Evolutionary conservation across 176 grass and related monocot genomes (phyloP).

Genomic region (Bonia amplexicaulis): DNA sequence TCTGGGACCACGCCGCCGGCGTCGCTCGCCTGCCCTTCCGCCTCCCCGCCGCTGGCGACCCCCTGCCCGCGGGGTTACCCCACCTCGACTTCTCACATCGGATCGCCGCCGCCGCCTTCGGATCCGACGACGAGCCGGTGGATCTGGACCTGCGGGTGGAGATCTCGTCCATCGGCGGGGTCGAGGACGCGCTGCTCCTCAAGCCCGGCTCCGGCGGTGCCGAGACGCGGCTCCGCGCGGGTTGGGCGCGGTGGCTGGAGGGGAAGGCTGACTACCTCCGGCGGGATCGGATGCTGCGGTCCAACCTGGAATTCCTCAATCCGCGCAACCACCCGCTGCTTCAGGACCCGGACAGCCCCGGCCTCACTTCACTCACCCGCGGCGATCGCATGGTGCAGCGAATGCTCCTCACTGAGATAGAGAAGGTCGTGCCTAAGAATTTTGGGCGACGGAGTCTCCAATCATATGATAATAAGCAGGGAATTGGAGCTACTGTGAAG

Average conservation of each 20-base stretch:
- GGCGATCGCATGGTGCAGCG: constrained; percentile 72
- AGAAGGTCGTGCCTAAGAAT: constrained; percentile 41
- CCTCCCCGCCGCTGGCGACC: constrained; percentile 24
- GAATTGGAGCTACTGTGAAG: constrained; percentile 1
- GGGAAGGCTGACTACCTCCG: constrained; percentile 84
- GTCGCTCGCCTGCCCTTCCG: constrained; percentile 80
- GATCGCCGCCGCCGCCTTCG: constrained; percentile 46
- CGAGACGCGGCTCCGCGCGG: constrained; percentile 61
- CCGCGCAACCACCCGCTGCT: constrained; percentile 93
- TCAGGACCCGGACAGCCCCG: constrained; percentile 82
- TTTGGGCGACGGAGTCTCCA: constrained; percentile 41
- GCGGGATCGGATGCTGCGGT: constrained; percentile 80
- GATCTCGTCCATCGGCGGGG: constrained; percentile 58
- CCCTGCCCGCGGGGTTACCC: constrained; percentile 10
- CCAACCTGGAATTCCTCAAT: constrained; percentile 77
- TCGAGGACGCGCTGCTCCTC: constrained; percentile 84
- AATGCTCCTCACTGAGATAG: constrained; percentile 52
- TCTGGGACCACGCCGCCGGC: constrained; percentile 80
- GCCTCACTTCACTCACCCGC: constrained; percentile 56
- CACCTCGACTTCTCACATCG: constrained; percentile 2
- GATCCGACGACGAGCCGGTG: constrained; percentile 82
- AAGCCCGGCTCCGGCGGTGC: constrained; percentile 30
- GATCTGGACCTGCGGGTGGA: constrained; percentile 74
- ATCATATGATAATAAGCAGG: constrained; percentile 26
- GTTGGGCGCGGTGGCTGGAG: constrained; percentile 85